Base-by-base conservation (phyloP, 805 yeast species). In the Saccharomycopsis sp. region DNA sequence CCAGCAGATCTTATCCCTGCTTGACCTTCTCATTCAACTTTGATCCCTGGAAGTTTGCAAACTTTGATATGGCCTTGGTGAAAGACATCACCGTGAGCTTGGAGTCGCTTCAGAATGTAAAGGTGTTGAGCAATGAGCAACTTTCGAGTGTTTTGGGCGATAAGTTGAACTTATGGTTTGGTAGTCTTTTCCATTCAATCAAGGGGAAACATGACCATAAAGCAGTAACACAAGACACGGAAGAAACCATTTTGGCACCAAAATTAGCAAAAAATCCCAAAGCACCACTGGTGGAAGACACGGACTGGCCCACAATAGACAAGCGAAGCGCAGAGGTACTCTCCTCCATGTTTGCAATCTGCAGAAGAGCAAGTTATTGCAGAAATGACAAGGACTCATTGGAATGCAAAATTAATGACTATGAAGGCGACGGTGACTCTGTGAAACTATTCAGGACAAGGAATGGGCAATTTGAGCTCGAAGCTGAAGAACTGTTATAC, bases 21-120 rank as follows among this genome's bases (percentile, higher is more conserved):
- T 6, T 52, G 23, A 52, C 56, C 18, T 27, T 46, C 16, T 49
- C 52, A 27, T 42, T 52, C 33, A 19, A 19, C 2, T 53, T 52
- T 23, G 58, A 57, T 39, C 47, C 50, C 15, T 30, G 53, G 25
- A 45, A 46, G 6, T 44, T 52, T 47, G 34, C 25, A 8, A 34
- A 34, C 9, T 6, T 22, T 17, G 45, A 39, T 36, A 37, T 41
- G 20, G 36, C 35, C 25, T 29, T 38, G 32, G 38, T 34, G 5
- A 30, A 38, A 15, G 38, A 38, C 1, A 35, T 43, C 12, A 30
- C 30, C 13, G 20, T 51, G 25, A 37, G 21, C 30, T 34, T 49
- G 12, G 54, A 51, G 15, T 36, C 20, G 5, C 36, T 51, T 10
- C 16, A 22, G 9, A 30, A 43, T 17, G 22, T 46, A 5, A 38